Conservation (phyloP, 352 stramenopile species). For the Phytopythium chamaehyphon region DNA sequence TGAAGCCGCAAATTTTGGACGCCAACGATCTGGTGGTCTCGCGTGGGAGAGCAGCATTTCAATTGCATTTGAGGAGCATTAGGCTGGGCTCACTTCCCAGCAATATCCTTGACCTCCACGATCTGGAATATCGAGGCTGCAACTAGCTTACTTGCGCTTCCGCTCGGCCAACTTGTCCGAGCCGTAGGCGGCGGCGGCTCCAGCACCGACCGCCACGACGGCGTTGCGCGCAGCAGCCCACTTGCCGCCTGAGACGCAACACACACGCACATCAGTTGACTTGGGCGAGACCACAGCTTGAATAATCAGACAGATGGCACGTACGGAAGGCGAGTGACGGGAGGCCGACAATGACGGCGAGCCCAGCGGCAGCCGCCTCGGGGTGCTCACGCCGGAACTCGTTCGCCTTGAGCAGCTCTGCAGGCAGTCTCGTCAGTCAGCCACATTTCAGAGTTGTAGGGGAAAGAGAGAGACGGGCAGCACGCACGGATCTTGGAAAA, state of each 20-base stretch:
- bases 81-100: background rate
- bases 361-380: slow-evolving; percentile 47
- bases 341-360: slow-evolving; percentile 52
- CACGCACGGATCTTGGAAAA: slow-evolving; percentile 48
- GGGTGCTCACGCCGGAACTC: slow-evolving; percentile 72
- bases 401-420: slow-evolving; percentile 72
- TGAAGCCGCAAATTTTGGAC: too few relatives aligned
- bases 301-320: slow-evolving; percentile 16
- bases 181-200: slow-evolving; percentile 52
- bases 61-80: too few relatives aligned
- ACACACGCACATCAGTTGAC: slow-evolving; percentile 4
- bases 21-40: too few relatives aligned
- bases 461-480: background rate
- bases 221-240: slow-evolving; percentile 54
- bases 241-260: slow-evolving; percentile 46
- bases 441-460: background rate
- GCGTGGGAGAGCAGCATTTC: too few relatives aligned
- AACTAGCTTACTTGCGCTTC: slow-evolving; percentile 29
- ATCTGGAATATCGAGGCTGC: background rate
- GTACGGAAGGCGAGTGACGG: slow-evolving; percentile 67
- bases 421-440: background rate
- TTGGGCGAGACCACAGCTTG: background rate
- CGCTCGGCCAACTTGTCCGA: slow-evolving; percentile 57
- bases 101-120: background rate
- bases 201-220: slow-evolving; percentile 51